Percentiles rank a stretch among this genome's conserved stretches.
Evolutionary conservation across 345 rosid genomes (phyloP).

Genomic region (Iberis pinnata): DNA sequence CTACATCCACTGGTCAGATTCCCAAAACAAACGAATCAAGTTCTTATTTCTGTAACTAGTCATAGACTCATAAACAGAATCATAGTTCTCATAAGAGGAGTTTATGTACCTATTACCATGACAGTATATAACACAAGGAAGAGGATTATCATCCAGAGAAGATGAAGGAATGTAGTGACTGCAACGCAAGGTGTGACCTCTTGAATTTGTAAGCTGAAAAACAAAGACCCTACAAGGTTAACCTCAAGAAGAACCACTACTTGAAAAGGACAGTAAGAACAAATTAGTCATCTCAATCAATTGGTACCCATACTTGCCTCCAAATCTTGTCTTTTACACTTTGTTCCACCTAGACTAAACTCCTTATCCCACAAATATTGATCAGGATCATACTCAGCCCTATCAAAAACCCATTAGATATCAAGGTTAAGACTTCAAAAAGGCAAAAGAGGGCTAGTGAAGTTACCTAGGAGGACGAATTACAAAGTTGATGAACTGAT

Average conservation of each 20-base stretch:
- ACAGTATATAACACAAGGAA: slow-evolving; percentile 94
- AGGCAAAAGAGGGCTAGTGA: not conserved
- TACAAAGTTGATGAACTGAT: slow-evolving; percentile 94
- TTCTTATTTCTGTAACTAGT: slow-evolving; percentile 6
- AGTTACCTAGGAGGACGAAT: slow-evolving; percentile 95
- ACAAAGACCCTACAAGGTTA: slow-evolving; percentile 18
- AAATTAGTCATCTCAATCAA: not conserved
- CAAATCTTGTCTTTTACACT: slow-evolving; percentile 80
- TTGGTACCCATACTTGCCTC: slow-evolving; percentile 74
- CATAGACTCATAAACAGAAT: slow-evolving; percentile 2
- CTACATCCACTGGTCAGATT: slow-evolving; percentile 77
- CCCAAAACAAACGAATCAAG: slow-evolving; percentile 28
- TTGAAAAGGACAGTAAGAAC: slow-evolving; percentile 8
- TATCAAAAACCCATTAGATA: slow-evolving; percentile 25
- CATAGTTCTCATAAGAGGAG: not conserved
- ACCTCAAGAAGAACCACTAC: not conserved
- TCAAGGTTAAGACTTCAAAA: slow-evolving; percentile 8
- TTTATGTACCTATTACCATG: slow-evolving; percentile 81
- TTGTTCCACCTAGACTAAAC: slow-evolving; percentile 68
- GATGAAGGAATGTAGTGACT: slow-evolving; percentile 78
- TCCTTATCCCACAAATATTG: slow-evolving; percentile 88
- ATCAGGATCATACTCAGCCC: slow-evolving; percentile 91
- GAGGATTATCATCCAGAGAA: slow-evolving; percentile 55
- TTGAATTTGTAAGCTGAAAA: slow-evolving; percentile 66
- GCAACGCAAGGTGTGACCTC: slow-evolving; percentile 80